Evolutionary conservation across 2,329 filamentous ascomycete genomes (phyloP).

Genomic region (Alternaria sp.): DNA sequence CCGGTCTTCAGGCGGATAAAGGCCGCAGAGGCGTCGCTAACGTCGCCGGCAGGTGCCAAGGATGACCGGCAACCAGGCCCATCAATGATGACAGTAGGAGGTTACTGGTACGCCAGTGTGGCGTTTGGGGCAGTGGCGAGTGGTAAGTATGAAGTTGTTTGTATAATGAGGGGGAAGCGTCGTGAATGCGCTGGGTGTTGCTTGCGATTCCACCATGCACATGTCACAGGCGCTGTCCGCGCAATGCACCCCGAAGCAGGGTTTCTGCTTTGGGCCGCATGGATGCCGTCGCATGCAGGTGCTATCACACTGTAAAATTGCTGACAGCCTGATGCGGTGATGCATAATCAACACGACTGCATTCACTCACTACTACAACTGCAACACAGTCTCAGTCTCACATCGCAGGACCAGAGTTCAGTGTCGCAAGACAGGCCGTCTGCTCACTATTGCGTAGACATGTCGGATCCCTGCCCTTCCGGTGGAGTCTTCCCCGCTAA

Average conservation of each 20-base stretch:
- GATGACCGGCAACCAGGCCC: constrained; percentile 2
- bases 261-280: constrained; percentile 4
- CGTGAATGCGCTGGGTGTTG: background rate
- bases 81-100: background rate
- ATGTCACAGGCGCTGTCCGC: constrained; percentile 2
- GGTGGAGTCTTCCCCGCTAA: constrained; percentile 24
- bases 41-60: constrained; percentile 5
- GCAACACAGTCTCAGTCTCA: background rate
- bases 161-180: background rate
- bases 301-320: background rate
- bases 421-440: background rate
- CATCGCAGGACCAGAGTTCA: background rate
- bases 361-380: background rate
- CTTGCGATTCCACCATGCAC: background rate
- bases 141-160: background rate
- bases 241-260: constrained; percentile 1
- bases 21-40: constrained; percentile 9
- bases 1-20: constrained; percentile 13
- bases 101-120: background rate
- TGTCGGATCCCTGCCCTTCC: constrained; percentile 1
- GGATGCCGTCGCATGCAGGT: constrained; percentile 7
- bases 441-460: background rate
- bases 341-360: background rate
- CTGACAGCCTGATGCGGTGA: constrained; percentile 9
- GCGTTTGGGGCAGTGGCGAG: background rate